Conservation (phyloP, 2,329 filamentous ascomycete species). For the Aspergillus glaucus region DNA sequence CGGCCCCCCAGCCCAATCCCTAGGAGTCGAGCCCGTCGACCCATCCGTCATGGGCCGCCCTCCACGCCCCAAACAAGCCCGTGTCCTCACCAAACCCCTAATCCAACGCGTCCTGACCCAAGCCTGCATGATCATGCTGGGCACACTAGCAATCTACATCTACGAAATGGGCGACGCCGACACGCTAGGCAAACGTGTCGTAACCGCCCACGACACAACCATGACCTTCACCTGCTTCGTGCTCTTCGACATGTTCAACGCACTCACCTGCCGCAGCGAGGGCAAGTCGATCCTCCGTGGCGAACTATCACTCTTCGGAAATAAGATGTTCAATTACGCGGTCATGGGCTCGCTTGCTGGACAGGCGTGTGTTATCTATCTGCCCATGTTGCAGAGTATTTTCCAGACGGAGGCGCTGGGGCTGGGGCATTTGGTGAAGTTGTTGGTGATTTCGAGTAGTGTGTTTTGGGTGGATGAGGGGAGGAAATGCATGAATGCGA, state of each 20-base stretch:
- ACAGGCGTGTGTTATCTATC: constrained; percentile 86
- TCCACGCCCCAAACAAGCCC: constrained; percentile 76
- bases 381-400: constrained; percentile 85
- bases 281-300: constrained; percentile 82
- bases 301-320: constrained; percentile 75
- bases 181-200: constrained; percentile 50
- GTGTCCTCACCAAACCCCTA: constrained; percentile 79
- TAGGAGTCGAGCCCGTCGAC: constrained; percentile 92
- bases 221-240: constrained; percentile 99
- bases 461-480: constrained; percentile 95
- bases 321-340: constrained; percentile 94
- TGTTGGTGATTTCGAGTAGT: constrained; percentile 71
- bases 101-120: constrained; percentile 81
- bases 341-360: constrained; percentile 78
- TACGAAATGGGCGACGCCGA: constrained; percentile 78
- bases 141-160: constrained; percentile 85
- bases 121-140: constrained; percentile 81
- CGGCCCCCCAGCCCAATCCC: constrained; percentile 90
- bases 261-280: constrained; percentile 84
- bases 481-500: constrained; percentile 60
- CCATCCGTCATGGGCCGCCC: constrained; percentile 89
- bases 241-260: constrained; percentile 99
- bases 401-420: constrained; percentile 90
- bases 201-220: constrained; percentile 90
- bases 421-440: constrained; percentile 63